These are phyloP conservation scores for Tuber borchii DNA, from an alignment of 495 filamentous ascomycete species.

Conservation along the genomic window DNA sequence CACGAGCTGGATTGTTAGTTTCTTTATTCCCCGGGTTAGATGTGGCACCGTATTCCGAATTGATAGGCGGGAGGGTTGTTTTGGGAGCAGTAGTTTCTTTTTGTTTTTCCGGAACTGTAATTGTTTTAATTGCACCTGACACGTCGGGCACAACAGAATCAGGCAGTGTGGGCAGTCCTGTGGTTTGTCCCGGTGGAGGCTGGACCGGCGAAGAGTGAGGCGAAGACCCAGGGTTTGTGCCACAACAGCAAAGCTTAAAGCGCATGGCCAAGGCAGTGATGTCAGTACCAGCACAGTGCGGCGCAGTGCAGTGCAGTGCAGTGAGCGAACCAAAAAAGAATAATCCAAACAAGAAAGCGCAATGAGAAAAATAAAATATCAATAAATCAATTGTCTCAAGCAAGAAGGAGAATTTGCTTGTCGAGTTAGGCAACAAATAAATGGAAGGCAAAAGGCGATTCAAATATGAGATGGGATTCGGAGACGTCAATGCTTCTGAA, in stretches of 20 bases:
- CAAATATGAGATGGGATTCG: not conserved
- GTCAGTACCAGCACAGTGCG: conserved; percentile 12
- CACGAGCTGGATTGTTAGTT: not conserved
- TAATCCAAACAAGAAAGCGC: conserved; percentile 3
- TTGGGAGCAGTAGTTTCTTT: not conserved
- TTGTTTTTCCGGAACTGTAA: not conserved
- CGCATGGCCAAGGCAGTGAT: conserved; percentile 14
- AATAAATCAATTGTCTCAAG: not conserved
- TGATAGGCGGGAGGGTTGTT: not conserved
- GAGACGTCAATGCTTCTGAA: not conserved
- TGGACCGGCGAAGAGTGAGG: not conserved
- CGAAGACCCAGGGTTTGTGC: conserved; percentile 9
- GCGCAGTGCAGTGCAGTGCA: not conserved
- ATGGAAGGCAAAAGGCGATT: not conserved
- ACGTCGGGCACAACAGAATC: not conserved
- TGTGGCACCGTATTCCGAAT: not conserved
- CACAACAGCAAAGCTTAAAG: conserved; percentile 29
- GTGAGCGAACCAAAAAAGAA: conserved; percentile 7
- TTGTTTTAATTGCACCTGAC: not conserved
- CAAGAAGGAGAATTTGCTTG: not conserved
- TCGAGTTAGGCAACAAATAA: not conserved
- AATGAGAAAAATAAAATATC: conserved; percentile 9
- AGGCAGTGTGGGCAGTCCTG: not conserved
- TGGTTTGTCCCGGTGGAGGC: conserved; percentile 6
- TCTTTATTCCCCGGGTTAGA: not conserved